These are phyloP conservation scores for Aspergillus fumigatiaffinis DNA, from an alignment of 2,329 filamentous ascomycete genomes.

Conservation along the genomic window DNA sequence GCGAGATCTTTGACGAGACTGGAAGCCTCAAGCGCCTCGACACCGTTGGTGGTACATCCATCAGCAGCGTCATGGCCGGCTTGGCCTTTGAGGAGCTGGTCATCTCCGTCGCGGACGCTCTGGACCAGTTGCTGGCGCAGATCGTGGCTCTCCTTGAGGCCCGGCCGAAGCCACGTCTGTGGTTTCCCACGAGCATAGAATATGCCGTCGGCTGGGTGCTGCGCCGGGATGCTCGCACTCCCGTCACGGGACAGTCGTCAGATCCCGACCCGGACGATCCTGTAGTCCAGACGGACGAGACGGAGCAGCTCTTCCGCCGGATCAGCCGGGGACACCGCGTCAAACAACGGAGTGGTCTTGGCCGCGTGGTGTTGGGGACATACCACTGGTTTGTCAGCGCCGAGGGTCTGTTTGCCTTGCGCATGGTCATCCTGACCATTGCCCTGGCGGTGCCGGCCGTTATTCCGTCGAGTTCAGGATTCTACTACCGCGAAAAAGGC, in stretches of 20 bases:
- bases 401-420: constrained; percentile 46
- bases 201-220: constrained; percentile 41
- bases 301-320: constrained; percentile 33
- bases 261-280: constrained; percentile 20
- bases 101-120: constrained; percentile 17
- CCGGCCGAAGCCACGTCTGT: constrained; percentile 37
- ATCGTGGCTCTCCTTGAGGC: constrained; percentile 35
- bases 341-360: constrained; percentile 21
- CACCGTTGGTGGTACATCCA: constrained; percentile 40
- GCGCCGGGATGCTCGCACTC: constrained; percentile 17
- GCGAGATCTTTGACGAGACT: constrained; percentile 16
- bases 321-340: constrained; percentile 30
- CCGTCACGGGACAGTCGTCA: constrained; percentile 12
- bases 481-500: constrained; percentile 51
- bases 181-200: constrained; percentile 40
- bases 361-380: constrained; percentile 20
- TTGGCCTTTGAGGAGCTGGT: constrained; percentile 47
- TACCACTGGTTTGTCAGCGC: constrained; percentile 41
- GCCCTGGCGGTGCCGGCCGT: constrained; percentile 42
- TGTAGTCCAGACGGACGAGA: constrained; percentile 31
- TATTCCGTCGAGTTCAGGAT: constrained; percentile 44
- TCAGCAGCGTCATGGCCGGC: constrained; percentile 41
- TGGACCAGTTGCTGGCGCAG: constrained; percentile 30
- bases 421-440: constrained; percentile 48
- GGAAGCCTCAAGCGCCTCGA: constrained; percentile 25